Evolutionary conservation across 805 yeast species (phyloP).

Genomic region (Suhomyces sp.): DNA sequence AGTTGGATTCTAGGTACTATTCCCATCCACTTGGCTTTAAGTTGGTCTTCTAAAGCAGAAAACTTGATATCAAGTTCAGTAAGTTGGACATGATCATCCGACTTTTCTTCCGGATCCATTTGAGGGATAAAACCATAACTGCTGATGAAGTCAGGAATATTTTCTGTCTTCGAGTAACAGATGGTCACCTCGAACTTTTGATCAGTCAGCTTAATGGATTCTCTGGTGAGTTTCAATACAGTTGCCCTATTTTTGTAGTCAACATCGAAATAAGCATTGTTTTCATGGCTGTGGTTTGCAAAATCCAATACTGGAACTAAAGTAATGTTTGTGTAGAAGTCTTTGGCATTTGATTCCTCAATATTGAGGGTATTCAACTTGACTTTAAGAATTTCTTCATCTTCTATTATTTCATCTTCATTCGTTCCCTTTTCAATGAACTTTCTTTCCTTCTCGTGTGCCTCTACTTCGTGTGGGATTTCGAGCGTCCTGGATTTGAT

Average conservation of each 20-base stretch:
- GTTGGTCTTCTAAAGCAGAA: conserved; percentile 11
- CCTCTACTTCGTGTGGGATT: conserved; percentile 47
- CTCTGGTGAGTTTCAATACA: conserved; percentile 26
- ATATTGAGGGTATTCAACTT: background rate
- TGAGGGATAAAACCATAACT: conserved; percentile 35
- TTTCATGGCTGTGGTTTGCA: conserved; percentile 55
- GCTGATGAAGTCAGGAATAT: conserved; percentile 23
- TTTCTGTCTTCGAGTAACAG: conserved; percentile 23
- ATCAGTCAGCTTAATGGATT: background rate
- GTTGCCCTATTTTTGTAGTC: conserved; percentile 47
- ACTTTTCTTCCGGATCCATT: background rate
- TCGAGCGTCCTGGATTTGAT: conserved; percentile 62
- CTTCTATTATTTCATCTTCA: background rate
- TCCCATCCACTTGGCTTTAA: conserved; percentile 28
- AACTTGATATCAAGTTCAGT: conserved; percentile 13
- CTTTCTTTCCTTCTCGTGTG: conserved; percentile 3
- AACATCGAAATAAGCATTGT: conserved; percentile 62
- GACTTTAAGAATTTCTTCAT: no score
- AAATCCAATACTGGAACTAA: conserved; percentile 68
- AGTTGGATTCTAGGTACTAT: conserved; percentile 28
- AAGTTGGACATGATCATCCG: conserved; percentile 11
- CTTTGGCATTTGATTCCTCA: conserved; percentile 20
- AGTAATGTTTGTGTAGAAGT: conserved; percentile 50
- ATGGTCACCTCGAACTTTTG: conserved; percentile 23
- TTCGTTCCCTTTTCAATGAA: background rate